Percentiles rank a stretch among this genome's conserved stretches.
Conservation (phyloP, 2,329 filamentous ascomycete species). For the Fusarium cicatricum region DNA sequence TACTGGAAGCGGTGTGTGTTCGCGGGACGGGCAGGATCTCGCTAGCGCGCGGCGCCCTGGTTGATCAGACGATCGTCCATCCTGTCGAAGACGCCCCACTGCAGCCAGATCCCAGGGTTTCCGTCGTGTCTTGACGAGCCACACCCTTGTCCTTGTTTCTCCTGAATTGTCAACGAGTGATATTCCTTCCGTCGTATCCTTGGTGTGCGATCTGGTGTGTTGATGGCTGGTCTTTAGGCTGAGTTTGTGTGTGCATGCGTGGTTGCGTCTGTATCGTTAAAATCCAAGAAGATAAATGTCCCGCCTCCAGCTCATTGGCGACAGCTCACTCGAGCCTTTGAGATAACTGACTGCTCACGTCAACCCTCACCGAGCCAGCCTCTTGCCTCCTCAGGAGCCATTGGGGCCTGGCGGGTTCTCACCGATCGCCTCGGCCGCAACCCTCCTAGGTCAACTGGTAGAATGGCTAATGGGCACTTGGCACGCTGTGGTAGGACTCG, state of each 20-base stretch:
- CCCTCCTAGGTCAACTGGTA: slow-evolving; percentile 29
- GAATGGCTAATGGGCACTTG: slow-evolving; percentile 28
- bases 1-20: slow-evolving; percentile 36
- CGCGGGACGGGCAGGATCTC: slow-evolving; percentile 44
- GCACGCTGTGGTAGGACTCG: slow-evolving; percentile 19
- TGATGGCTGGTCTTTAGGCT: slow-evolving; percentile 28
- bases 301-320: slow-evolving; percentile 21
- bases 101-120: slow-evolving; percentile 44
- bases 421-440: slow-evolving; percentile 37
- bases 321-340: slow-evolving; percentile 27
- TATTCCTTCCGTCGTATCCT: slow-evolving; percentile 3
- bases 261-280: slow-evolving; percentile 2
- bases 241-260: slow-evolving; percentile 13
- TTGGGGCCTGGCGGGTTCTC: slow-evolving; percentile 29
- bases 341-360: slow-evolving; percentile 29
- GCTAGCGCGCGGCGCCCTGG: slow-evolving; percentile 38
- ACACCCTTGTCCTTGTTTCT: slow-evolving; percentile 34
- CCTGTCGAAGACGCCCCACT: slow-evolving; percentile 39
- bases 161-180: slow-evolving; percentile 20
- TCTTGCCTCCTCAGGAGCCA: slow-evolving; percentile 29
- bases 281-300: slow-evolving; percentile 5
- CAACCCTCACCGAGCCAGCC: slow-evolving; percentile 33
- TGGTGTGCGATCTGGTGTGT: slow-evolving; percentile 18
- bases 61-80: slow-evolving; percentile 41
- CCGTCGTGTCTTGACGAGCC: slow-evolving; percentile 28